Base-by-base conservation (phyloP, 306 rosid genomes). In the Cucurbita maxima region DNA sequence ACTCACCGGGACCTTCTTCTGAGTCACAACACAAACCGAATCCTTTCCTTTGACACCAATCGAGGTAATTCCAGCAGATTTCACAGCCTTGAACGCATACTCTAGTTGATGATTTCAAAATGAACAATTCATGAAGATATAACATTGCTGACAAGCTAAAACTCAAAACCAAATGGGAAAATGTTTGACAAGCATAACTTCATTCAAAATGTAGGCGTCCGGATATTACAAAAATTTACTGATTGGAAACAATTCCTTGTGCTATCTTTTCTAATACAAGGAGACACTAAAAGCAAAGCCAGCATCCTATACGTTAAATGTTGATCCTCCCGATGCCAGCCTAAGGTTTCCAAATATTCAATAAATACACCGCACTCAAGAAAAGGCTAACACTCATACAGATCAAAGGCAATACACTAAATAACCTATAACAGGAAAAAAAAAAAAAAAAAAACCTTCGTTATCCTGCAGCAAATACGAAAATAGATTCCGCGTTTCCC, bases 81-180 rank as follows among this genome's bases (percentile, higher is more conserved):
- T 94, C 57, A 94, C 99, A 76, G 99, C 99, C 91, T 94, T 94
- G 74, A 94, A 94, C 13, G 99, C 99, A 84, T 94, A 94, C 81
- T 94, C 99, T 94, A 79, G 44, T 76, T 78, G 61, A 45, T 53
- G 78, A 86, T 81, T 52, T 34, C 75, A 56, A 85, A 72, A 60
- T 1, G 74, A 45, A 58, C 10, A 80, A 57, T 19, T 18, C 48
- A 16, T 55, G 5, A 38, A 7, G 54, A 40, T n/a, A 14, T 14
- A 40, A 37, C 18, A 4, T 22, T 14, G 8, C 47, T 10, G 8
- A 58, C 54, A 50, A 57, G 10, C 77, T 11, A 58, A 57, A 44
- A 40, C 18, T 9, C 20, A 5, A 69, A 30, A 16, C 58, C 30
- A 48, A 25, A 44, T 15, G 40, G 20, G 25, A 66, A 64, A 66